Evolutionary conservation across 2,329 filamentous ascomycete genomes (phyloP), one percentile per base, ranked within the genome.

Genomic region (Westerdykella ornata): DNA sequence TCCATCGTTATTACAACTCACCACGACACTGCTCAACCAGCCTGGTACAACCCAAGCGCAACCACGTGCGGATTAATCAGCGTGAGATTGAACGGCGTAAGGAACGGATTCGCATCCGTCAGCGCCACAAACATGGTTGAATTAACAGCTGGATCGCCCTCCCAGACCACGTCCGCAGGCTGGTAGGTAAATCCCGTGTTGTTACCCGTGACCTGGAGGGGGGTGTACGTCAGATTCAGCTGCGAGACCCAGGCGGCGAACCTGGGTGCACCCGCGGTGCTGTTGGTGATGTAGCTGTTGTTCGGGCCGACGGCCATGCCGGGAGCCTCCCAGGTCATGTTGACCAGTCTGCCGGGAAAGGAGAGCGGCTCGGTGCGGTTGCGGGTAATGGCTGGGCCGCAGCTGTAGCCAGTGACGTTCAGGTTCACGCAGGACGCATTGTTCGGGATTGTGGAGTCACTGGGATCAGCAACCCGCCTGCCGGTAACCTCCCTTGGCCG

Each of bases 51-150:
- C 32, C 76, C 81, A 34, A 86, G 69, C 12, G 84, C 84, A 38
- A 76, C 75, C n/a, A 89, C 80, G 52, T 87, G 82, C 0, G 82
- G 77, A 48, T 88, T 88, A 9, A 88, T 68, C 69, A 75, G 70
- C n/a, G 71, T 75, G 41, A 88, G 41, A 57, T 89, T 89, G 63
- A 84, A 88, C 0, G 84, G 81, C 8, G 84, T 88, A 3, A 87
- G 72, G 41, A 70, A 77, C 1, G 81, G 50, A 46, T 86, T 74
- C 0, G 60, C 59, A 52, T 88, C 84, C 0, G 84, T 88, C n/a
- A 90, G 56, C 0, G 78, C 81, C 20, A 90, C 68, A 59, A 88
- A 89, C 62, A 88, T 82, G 5, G 85, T 89, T 0, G 78, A 81
- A 48, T 88, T 88, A 38, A 85, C 71, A 1, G 77, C 76, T 0